A percentile compares a stretch with the other conserved stretches of the same genome.
These are phyloP conservation scores for Saturnispora kantuleensis DNA, from an alignment of 805 yeast species.

Conservation along the genomic window DNA sequence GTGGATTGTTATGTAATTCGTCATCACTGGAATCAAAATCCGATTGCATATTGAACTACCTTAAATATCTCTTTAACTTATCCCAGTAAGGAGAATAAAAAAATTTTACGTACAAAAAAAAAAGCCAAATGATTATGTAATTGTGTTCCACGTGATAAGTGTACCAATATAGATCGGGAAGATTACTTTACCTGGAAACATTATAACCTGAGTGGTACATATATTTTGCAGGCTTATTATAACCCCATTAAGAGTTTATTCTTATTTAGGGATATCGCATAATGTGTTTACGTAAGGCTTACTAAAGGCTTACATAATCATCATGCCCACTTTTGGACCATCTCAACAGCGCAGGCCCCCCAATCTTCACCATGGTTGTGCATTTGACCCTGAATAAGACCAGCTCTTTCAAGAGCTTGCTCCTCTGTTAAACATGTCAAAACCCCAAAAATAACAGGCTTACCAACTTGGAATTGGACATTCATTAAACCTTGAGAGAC, in stretches of 20 bases:
- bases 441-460: conserved; percentile 89
- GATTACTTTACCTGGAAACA: no score
- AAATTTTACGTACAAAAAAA: background rate
- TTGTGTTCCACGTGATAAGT: no score
- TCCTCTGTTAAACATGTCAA: conserved; percentile 89
- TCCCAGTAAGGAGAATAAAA: background rate
- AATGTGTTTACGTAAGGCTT: conserved; percentile 1
- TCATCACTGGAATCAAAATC: conserved; percentile 6
- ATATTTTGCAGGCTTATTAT: background rate
- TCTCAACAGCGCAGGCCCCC: conserved; percentile 99
- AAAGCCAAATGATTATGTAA: background rate
- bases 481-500: conserved; percentile 79
- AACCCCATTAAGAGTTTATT: no score
- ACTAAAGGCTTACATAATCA: background rate
- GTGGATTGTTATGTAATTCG: background rate
- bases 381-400: conserved; percentile 59
- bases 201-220: background rate
- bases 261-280: no score
- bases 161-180: no score
- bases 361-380: conserved; percentile 98
- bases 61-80: background rate
- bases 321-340: conserved; percentile 44
- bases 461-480: conserved; percentile 54
- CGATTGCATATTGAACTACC: background rate
- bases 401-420: conserved; percentile 91